Percentiles rank a stretch among this genome's conserved stretches.
phyloP scores from a whole-genome alignment of 257 asterid genomes.

The Rehmannia glutinosa region DNA sequence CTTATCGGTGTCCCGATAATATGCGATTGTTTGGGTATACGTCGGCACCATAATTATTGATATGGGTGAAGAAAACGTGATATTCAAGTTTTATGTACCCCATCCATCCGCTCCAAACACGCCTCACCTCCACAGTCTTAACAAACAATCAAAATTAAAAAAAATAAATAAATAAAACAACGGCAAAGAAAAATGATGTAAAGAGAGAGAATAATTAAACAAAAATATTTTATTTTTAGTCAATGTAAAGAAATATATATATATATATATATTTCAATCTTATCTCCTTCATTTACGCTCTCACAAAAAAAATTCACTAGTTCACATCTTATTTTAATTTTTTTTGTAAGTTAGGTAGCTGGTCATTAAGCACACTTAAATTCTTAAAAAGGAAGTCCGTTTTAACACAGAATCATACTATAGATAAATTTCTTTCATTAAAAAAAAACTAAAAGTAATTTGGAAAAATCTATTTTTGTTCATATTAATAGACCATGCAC shows the following conservation, averaged over 20 bases:
- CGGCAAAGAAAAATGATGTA: no score
- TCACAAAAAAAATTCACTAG: no score
- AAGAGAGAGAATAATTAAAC: no score
- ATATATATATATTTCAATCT: not conserved
- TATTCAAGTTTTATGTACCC: not conserved
- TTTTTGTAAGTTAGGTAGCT: no score
- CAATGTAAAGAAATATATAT: no score
- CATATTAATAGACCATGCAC: not conserved
- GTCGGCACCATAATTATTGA: constrained; percentile 5
- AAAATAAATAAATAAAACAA: not conserved
- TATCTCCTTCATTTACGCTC: not conserved
- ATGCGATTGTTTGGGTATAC: not conserved
- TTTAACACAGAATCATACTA: not conserved
- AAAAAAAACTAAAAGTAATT: no score
- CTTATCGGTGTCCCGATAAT: not conserved
- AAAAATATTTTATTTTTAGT: no score
- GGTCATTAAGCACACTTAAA: no score
- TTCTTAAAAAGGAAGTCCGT: no score
- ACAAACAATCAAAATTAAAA: not conserved
- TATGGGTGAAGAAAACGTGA: constrained; percentile 23
- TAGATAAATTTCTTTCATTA: no score
- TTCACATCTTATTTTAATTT: no score
- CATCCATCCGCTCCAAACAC: constrained; percentile 22
- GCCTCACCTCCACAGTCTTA: not conserved
- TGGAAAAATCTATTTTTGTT: not conserved